A percentile compares a stretch with the other conserved stretches of the same genome.
phyloP scores from a whole-genome alignment of 805 yeast species.

The Cyberlindnera galapagoensis region DNA sequence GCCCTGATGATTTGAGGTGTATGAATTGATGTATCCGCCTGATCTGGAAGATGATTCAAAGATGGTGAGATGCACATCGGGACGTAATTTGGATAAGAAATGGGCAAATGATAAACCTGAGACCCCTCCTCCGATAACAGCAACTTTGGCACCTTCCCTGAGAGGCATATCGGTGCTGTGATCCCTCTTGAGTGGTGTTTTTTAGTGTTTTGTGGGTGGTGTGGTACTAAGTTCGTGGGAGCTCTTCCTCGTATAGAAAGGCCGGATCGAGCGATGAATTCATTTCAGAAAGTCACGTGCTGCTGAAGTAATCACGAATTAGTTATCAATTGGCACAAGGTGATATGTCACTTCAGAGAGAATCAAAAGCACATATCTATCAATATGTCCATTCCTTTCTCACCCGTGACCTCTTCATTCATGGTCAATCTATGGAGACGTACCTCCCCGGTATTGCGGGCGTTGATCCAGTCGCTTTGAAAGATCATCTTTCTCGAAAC shows the following conservation, averaged over 20 bases:
- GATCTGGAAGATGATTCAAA: constrained; percentile 47
- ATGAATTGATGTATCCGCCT: constrained; percentile 80
- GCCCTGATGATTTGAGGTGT: constrained; percentile 28
- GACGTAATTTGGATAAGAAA: constrained; percentile 63
- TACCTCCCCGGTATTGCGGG: constrained; percentile 52
- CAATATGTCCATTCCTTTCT: constrained; percentile 42
- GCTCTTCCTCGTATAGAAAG: too few species aligned
- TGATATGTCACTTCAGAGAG: constrained; percentile 61
- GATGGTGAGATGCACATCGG: constrained; percentile 62
- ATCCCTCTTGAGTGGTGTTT: too few species aligned
- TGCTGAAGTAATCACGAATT: too few species aligned
- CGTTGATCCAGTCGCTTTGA: constrained; percentile 35
- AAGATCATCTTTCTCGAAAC: constrained; percentile 7
- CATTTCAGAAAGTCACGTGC: too few species aligned
- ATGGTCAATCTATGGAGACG: constrained; percentile 55
- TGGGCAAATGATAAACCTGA: constrained; percentile 76
- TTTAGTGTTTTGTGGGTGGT: too few species aligned
- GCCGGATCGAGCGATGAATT: too few species aligned
- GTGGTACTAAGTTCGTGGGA: too few species aligned
- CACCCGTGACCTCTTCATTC: constrained; percentile 50
- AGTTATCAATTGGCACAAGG: constrained; percentile 52
- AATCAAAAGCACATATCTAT: constrained; percentile 50
- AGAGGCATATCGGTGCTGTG: constrained; percentile 3
- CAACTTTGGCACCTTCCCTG: constrained; percentile 38
- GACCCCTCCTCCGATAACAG: constrained; percentile 82